phyloP scores from a whole-genome alignment of 257 asterid species.

The Nicotiana tabacum region DNA sequence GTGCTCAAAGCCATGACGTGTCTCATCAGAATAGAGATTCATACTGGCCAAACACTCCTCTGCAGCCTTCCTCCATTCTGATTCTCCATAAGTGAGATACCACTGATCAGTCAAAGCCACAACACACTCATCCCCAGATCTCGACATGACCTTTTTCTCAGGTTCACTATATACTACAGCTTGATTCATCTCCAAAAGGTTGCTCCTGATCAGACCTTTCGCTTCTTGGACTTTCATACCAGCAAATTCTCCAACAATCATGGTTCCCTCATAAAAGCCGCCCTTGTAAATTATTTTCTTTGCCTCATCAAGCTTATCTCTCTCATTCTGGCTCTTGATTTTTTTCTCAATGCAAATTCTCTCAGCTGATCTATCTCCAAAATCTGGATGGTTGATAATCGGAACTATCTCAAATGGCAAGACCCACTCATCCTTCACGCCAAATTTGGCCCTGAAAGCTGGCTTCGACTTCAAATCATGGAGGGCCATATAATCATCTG shows the following conservation, averaged over 20 bases:
- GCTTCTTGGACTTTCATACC: conserved; percentile 90
- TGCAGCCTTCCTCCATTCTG: conserved; percentile 70
- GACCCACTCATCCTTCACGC: conserved; percentile 93
- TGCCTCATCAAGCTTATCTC: conserved; percentile 95
- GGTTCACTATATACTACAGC: conserved; percentile 92
- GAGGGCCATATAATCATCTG: conserved; percentile 87
- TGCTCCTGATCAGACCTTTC: conserved; percentile 58
- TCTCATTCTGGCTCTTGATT: conserved; percentile 85
- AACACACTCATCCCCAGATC: conserved; percentile 98
- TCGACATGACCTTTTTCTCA: conserved; percentile 87
- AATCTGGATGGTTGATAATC: conserved; percentile 83
- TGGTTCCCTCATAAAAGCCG: conserved; percentile 88
- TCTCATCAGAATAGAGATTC: conserved; percentile 82
- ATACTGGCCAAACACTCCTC: conserved; percentile 83
- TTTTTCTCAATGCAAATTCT: conserved; percentile 76
- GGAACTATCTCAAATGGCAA: conserved; percentile 86
- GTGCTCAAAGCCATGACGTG: conserved; percentile 84
- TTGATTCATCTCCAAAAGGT: conserved; percentile 57
- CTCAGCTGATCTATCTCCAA: conserved; percentile 91
- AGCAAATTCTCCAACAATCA: conserved; percentile 71
- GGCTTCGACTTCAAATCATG: conserved; percentile 79
- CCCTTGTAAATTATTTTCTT: conserved; percentile 86
- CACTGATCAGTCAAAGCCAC: conserved; percentile 97
- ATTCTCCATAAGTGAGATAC: conserved; percentile 83
- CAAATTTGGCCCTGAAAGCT: conserved; percentile 75